Evolutionary conservation across 208 protist genomes (phyloP).

Genomic region (Novymonas esmeraldas): DNA sequence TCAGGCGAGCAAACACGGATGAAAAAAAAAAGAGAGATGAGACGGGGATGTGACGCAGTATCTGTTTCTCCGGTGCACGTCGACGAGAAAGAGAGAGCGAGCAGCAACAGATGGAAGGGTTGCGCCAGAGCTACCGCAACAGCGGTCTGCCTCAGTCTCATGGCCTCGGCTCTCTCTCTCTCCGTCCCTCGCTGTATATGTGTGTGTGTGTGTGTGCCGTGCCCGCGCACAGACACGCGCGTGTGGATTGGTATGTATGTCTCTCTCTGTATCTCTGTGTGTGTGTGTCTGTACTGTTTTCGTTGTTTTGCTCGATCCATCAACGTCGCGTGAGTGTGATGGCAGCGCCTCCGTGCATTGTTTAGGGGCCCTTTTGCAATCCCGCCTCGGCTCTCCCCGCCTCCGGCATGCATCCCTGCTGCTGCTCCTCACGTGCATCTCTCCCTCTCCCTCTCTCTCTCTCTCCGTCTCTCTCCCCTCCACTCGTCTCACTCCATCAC

Average conservation of each 20-base stretch:
- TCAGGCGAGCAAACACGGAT: too few relatives aligned
- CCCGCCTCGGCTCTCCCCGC: background rate
- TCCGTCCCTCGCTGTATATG: background rate
- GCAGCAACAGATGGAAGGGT: too few relatives aligned
- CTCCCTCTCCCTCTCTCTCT: background rate
- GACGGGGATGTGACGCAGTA: too few relatives aligned
- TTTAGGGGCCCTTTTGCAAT: too few relatives aligned
- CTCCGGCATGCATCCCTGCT: background rate
- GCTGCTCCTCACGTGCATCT: background rate
- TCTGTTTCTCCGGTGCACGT: too few relatives aligned
- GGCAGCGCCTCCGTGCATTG: too few relatives aligned
- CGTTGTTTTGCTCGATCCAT: too few relatives aligned
- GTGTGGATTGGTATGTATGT: background rate
- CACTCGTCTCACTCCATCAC: background rate
- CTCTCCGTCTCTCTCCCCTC: background rate
- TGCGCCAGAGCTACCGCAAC: too few relatives aligned
- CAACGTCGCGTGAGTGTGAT: too few relatives aligned
- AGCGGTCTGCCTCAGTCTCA: background rate
- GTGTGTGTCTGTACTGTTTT: background rate
- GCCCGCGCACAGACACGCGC: too few relatives aligned
- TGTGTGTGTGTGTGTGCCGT: background rate
- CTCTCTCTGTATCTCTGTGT: background rate
- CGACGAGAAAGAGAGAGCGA: too few relatives aligned
- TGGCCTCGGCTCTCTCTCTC: background rate
- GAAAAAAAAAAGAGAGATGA: too few relatives aligned